These are phyloP conservation scores for Globisporangium yorkense DNA, from an alignment of 352 stramenopile species.

Conservation along the genomic window DNA sequence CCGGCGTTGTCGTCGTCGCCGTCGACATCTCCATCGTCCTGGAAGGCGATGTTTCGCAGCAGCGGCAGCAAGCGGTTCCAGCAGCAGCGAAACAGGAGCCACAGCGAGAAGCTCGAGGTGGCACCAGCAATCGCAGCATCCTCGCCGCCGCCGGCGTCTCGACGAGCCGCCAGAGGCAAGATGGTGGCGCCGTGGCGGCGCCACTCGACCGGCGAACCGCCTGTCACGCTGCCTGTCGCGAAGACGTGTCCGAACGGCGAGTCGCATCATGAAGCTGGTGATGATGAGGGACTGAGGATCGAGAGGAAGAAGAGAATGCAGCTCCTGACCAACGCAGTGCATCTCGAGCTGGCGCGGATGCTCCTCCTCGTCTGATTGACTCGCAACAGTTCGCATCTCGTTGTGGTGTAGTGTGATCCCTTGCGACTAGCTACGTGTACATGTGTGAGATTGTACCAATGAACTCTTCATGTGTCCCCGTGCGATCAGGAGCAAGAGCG, in stretches of 20 bases:
- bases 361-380: not conserved
- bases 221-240: no score
- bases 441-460: not conserved
- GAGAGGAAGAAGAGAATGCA: not conserved
- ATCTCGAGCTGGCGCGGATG: not conserved
- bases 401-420: not conserved
- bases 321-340: not conserved
- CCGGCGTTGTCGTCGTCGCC: not conserved
- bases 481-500: no score
- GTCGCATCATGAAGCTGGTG: not conserved
- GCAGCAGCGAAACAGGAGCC: not conserved
- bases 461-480: no score
- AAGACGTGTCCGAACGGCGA: not conserved
- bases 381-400: not conserved
- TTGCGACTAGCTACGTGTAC: no score
- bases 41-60: constrained; percentile 1
- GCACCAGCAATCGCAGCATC: not conserved
- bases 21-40: not conserved
- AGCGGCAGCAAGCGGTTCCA: not conserved
- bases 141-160: not conserved
- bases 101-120: constrained; percentile 1
- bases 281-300: not conserved
- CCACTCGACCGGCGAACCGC: not conserved
- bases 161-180: not conserved
- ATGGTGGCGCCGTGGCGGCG: not conserved